Conservation (phyloP, 108 stramenopile species). For the Skeletonema menzelii region DNA sequence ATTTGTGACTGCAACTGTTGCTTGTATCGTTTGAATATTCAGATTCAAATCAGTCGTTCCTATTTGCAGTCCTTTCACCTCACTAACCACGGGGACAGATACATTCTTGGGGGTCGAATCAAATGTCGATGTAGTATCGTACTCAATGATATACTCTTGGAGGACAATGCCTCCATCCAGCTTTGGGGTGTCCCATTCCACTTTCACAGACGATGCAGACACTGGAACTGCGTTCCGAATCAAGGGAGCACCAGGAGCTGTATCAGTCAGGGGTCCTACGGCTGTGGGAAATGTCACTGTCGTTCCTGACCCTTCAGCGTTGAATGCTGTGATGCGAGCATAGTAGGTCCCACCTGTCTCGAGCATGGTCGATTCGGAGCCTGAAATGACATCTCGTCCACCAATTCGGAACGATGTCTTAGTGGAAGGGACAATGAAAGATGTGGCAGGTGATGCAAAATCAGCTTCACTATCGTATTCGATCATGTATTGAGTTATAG, state of each 20-base stretch:
- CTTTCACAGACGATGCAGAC: constrained; percentile 40
- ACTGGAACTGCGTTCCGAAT: constrained; percentile 12
- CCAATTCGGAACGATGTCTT: constrained; percentile 57
- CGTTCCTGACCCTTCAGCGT: constrained; percentile 60
- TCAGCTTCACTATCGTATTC: constrained; percentile 77
- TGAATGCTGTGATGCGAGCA: constrained; percentile 78
- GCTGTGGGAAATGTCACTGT: constrained; percentile 46
- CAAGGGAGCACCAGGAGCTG: constrained; percentile 49
- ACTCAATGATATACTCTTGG: constrained; percentile 65
- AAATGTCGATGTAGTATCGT: constrained; percentile 56
- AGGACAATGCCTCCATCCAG: constrained; percentile 78
- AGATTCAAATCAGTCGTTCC: constrained; percentile 21
- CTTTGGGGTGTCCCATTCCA: constrained; percentile 55
- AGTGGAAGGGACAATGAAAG: constrained; percentile 47
- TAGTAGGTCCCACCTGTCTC: constrained; percentile 64
- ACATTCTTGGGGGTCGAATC: constrained; percentile 27
- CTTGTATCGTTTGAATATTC: constrained; percentile 69
- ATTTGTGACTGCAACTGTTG: constrained; percentile 75
- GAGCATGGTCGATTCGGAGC: constrained; percentile 56
- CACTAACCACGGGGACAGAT: constrained; percentile 45
- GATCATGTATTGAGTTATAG: constrained; percentile 76
- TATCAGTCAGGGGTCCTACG: constrained; percentile 59
- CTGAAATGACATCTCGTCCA: constrained; percentile 77
- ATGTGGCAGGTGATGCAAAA: constrained; percentile 66
- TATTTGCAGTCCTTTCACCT: constrained; percentile 50